Base-by-base conservation (phyloP, 345 rosid genomes). In the Gossypium mustelinum region DNA sequence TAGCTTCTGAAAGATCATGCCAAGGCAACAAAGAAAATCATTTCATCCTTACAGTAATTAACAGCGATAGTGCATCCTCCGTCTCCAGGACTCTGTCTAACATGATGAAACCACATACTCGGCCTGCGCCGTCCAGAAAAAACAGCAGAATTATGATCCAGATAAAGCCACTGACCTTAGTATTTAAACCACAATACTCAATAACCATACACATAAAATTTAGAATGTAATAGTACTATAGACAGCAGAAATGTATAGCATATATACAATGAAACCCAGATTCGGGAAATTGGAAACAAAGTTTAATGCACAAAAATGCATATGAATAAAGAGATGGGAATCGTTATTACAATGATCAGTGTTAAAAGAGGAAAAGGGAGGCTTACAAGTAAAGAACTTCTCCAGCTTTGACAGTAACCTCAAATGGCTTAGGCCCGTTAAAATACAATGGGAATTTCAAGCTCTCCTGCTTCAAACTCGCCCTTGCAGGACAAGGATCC, bases 71-170 rank as follows among this genome's bases (percentile, higher is more conserved):
- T 87, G 73, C 84, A 84, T 69, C 94, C 97, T 2, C 82, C 70
- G 25, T 89, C 90, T 82, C 85, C 95, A 45, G 94, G 85, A 70
- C 74, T 85, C 83, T 94, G 97, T 57, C 90, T 85, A 55, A 94
- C 97, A 81, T 94, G 95, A 87, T 94, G 97, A 84, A 91, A 94
- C 98, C 97, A 91, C 97, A 92, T 92, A 72, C 98, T 94, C 73
- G 97, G 98, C 86, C 98, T 94, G 84, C 82, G 81, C 74, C 52
- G 79, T 43, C 20, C 50, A 74, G 72, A 63, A 56, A 43, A 24
- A 58, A 68, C 45, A 57, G 18, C 29, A 2, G 22, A 13, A 68
- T 14, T 44, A 51, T 27, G 2, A 43, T 73, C 60, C 22, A 50
- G 59, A 61, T 29, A 16, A 62, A 62, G 11, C 12, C 64, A 48